Percentiles rank a stretch among this genome's conserved stretches.
These are phyloP conservation scores for Cicer judaicum DNA, from an alignment of 306 rosid genomes.

Conservation along the genomic window DNA sequence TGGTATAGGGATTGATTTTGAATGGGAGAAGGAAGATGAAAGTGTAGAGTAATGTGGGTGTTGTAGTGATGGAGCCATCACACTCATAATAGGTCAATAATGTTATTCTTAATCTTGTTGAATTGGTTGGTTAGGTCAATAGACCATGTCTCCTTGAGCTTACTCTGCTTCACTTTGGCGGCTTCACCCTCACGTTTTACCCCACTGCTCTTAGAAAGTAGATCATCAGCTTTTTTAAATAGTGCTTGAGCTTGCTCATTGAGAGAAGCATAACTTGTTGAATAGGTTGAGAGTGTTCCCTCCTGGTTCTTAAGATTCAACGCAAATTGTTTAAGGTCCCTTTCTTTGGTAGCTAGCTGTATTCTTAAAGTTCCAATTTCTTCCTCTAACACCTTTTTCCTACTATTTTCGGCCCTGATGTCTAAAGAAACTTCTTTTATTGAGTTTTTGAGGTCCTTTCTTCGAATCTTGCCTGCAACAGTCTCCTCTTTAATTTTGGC, in stretches of 20 bases:
- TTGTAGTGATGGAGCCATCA: too few species aligned
- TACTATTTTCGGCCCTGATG: neutral
- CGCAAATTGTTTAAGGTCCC: neutral
- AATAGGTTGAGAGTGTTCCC: neutral
- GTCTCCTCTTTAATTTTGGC: neutral
- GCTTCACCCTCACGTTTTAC: constrained; percentile 10
- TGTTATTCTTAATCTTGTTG: neutral
- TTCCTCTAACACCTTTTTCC: constrained; percentile 3
- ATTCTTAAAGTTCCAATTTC: constrained; percentile 6
- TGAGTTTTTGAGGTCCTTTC: neutral
- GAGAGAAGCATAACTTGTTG: neutral
- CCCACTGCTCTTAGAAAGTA: neutral
- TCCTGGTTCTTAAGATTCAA: constrained; percentile 9
- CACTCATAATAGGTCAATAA: neutral
- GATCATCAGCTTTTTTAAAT: constrained; percentile 2
- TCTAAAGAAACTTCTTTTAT: neutral
- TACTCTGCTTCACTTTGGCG: neutral
- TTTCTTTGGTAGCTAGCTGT: constrained; percentile 3
- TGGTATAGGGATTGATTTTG: too few species aligned
- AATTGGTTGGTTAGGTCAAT: neutral
- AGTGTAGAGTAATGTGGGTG: too few species aligned
- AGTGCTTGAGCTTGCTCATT: neutral
- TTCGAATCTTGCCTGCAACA: neutral
- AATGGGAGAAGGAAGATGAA: too few species aligned
- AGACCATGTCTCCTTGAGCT: constrained; percentile 24